phyloP scores from a whole-genome alignment of 2,329 filamentous ascomycete species.

The Pseudocercospora musae region DNA sequence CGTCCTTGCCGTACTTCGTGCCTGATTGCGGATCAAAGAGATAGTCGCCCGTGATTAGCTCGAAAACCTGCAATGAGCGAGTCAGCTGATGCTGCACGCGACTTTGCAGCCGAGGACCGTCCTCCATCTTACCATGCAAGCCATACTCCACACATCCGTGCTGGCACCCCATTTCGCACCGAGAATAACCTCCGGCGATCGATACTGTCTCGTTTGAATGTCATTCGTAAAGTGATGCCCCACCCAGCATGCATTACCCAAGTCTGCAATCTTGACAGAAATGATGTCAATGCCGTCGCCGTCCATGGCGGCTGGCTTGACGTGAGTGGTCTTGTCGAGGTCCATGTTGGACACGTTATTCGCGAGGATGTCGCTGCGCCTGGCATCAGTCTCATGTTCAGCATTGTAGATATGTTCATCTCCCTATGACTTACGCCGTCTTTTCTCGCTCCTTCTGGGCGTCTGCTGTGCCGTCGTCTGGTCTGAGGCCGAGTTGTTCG shows the following conservation, averaged over 20 bases:
- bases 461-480: slow-evolving; percentile 36
- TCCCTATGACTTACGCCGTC: slow-evolving; percentile 70
- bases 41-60: slow-evolving; percentile 96
- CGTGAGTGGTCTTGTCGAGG: slow-evolving; percentile 67
- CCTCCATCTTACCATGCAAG: slow-evolving; percentile 74
- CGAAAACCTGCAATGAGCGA: slow-evolving; percentile 69
- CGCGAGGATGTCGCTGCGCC: slow-evolving; percentile 67
- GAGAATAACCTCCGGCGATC: slow-evolving; percentile 94
- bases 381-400: slow-evolving; percentile 29
- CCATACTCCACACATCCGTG: slow-evolving; percentile 99
- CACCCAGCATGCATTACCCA: slow-evolving; percentile 98
- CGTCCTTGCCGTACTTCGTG: slow-evolving; percentile 98
- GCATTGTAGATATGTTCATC: slow-evolving; percentile 12
- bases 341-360: slow-evolving; percentile 94
- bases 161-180: slow-evolving; percentile 99
- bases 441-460: slow-evolving; percentile 81
- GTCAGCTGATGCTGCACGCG: slow-evolving; percentile 7
- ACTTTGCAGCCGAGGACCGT: neutral
- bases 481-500: slow-evolving; percentile 54
- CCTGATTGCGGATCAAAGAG: slow-evolving; percentile 97
- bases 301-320: slow-evolving; percentile 57
- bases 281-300: slow-evolving; percentile 70
- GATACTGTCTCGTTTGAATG: slow-evolving; percentile 95
- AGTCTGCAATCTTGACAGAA: slow-evolving; percentile 97
- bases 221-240: slow-evolving; percentile 99